These are phyloP conservation scores for Mikania micrantha DNA, from an alignment of 129 eudicot genomes.

Conservation along the genomic window DNA sequence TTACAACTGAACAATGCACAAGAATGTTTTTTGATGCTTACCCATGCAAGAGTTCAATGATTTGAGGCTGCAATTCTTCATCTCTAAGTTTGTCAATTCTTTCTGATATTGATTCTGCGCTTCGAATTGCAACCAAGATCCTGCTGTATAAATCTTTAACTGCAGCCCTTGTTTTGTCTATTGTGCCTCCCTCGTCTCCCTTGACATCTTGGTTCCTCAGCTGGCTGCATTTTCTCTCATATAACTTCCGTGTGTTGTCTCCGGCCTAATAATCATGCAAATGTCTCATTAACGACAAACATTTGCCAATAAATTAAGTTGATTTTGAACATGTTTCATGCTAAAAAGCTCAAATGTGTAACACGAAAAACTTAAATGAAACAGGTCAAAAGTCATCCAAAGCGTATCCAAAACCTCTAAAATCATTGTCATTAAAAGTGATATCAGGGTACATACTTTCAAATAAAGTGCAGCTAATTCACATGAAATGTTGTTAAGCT, in stretches of 20 bases:
- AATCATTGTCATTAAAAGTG: neutral
- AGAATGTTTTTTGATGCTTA: slow-evolving; percentile 22
- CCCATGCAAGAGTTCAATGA: slow-evolving; percentile 86
- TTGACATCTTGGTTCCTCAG: slow-evolving; percentile 70
- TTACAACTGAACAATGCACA: slow-evolving; percentile 1
- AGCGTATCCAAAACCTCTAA: neutral
- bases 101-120: slow-evolving; percentile 90
- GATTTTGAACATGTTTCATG: neutral
- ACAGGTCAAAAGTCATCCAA: neutral
- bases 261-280: slow-evolving; percentile 50
- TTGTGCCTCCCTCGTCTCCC: slow-evolving; percentile 72
- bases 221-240: slow-evolving; percentile 85
- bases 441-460: neutral
- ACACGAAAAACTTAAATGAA: neutral
- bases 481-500: neutral
- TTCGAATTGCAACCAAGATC: slow-evolving; percentile 85
- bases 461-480: neutral
- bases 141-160: slow-evolving; percentile 89
- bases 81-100: slow-evolving; percentile 76
- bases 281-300: neutral
- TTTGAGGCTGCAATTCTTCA: slow-evolving; percentile 90
- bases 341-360: neutral
- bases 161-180: slow-evolving; percentile 77
- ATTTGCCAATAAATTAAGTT: neutral
- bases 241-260: slow-evolving; percentile 63